Percentiles rank a stretch among this genome's conserved stretches.
Evolutionary conservation across 371 early-diverging fungal species (phyloP).

Genomic region (Syncephalastrum contaminatum): DNA sequence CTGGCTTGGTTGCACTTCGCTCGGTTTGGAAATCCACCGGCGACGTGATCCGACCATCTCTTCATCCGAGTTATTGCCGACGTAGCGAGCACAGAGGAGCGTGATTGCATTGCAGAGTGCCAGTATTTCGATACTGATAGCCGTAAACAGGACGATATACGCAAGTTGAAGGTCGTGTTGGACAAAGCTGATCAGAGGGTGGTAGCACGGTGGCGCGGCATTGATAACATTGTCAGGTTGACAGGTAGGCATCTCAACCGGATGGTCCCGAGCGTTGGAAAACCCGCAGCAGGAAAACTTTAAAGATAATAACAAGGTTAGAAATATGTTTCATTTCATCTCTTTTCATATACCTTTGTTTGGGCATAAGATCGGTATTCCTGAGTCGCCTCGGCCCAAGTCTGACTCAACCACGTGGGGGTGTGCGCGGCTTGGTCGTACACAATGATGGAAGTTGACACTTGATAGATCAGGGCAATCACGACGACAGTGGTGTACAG

Average conservation of each 20-base stretch:
- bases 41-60: background rate
- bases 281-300: slow-evolving; percentile 42
- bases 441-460: slow-evolving; percentile 31
- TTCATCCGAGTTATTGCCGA: slow-evolving; percentile 6
- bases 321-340: background rate
- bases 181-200: slow-evolving; percentile 22
- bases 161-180: slow-evolving; percentile 23
- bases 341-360: slow-evolving; percentile 22
- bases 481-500: slow-evolving; percentile 30
- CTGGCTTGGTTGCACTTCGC: slow-evolving; percentile 1
- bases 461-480: slow-evolving; percentile 35
- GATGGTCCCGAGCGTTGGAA: slow-evolving; percentile 27
- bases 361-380: slow-evolving; percentile 35
- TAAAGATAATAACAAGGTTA: background rate
- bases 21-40: slow-evolving; percentile 3
- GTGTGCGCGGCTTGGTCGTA: slow-evolving; percentile 40
- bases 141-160: slow-evolving; percentile 35
- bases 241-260: slow-evolving; percentile 25
- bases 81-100: slow-evolving; percentile 22
- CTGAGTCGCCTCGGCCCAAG: slow-evolving; percentile 28
- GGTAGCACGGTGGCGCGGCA: slow-evolving; percentile 30
- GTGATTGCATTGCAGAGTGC: slow-evolving; percentile 38
- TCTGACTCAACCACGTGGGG: slow-evolving; percentile 26
- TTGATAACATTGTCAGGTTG: slow-evolving; percentile 21
- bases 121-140: slow-evolving; percentile 31